Evolutionary conservation across 78 protist genomes (phyloP).

Genomic region (Polysphondylium violaceum): DNA sequence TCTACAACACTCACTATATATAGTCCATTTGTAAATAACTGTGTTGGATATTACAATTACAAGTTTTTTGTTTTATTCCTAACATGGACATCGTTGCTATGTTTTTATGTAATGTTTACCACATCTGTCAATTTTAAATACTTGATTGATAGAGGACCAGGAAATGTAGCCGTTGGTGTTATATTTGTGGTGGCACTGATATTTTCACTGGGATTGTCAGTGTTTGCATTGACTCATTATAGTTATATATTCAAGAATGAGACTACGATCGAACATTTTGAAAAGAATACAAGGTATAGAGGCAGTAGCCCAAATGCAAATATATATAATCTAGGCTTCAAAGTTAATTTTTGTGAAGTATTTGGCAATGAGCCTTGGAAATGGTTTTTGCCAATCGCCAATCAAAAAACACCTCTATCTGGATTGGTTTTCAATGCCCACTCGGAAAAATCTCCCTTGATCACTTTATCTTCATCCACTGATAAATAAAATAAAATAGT

Average conservation of each 20-base stretch:
- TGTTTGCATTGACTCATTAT: constrained; percentile 25
- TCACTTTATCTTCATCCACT: neutral
- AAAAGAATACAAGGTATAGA: neutral
- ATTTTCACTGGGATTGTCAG: constrained; percentile 51
- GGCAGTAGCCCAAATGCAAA: neutral
- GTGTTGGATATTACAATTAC: constrained; percentile 82
- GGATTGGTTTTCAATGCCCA: constrained; percentile 7
- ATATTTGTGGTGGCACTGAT: constrained; percentile 40
- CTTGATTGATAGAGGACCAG: neutral
- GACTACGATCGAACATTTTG: constrained; percentile 56
- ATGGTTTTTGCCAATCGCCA: constrained; percentile 14
- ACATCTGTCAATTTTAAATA: neutral
- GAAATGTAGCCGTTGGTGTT: constrained; percentile 27
- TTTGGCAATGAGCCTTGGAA: constrained; percentile 5
- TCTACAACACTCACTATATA: neutral
- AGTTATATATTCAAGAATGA: constrained; percentile 22
- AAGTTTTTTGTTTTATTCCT: constrained; percentile 80
- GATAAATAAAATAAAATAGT: no score
- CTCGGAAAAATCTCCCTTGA: constrained; percentile 11
- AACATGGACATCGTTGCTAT: constrained; percentile 33
- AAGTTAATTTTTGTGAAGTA: neutral
- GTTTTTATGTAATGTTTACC: constrained; percentile 37
- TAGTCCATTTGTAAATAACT: constrained; percentile 82
- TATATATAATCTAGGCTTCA: neutral
- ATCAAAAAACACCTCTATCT: neutral